These are phyloP conservation scores for Handroanthus guayacan DNA, from an alignment of 257 asterid genomes.

Conservation along the genomic window DNA sequence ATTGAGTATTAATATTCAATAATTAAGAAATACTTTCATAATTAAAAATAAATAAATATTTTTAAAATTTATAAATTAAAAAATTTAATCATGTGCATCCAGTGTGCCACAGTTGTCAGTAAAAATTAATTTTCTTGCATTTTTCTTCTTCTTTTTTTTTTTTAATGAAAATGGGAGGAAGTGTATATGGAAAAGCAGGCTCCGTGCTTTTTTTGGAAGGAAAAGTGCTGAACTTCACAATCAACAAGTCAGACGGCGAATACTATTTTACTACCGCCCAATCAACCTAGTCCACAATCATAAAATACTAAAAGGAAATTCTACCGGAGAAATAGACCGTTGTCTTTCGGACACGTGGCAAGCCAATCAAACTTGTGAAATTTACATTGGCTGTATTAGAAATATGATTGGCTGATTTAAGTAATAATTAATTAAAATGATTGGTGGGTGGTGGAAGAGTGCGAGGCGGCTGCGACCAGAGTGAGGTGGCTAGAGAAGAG, in stretches of 20 bases:
- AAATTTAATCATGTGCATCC: too few relatives aligned
- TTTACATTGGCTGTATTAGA: not conserved
- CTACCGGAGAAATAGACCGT: not conserved
- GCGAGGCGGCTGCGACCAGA: slow-evolving; percentile 21
- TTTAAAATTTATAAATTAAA: too few relatives aligned
- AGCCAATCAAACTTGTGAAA: not conserved
- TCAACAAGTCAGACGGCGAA: not conserved
- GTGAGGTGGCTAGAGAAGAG: slow-evolving; percentile 45
- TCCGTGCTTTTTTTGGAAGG: too few relatives aligned
- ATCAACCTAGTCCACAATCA: slow-evolving; percentile 38
- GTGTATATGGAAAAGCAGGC: too few relatives aligned
- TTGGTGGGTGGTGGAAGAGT: slow-evolving; percentile 33
- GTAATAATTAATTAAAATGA: slow-evolving; percentile 9
- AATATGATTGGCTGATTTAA: slow-evolving; percentile 17
- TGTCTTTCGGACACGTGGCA: slow-evolving; percentile 28
- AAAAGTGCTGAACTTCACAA: not conserved
- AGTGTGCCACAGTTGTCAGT: too few relatives aligned
- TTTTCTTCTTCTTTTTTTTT: too few relatives aligned
- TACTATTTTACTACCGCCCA: slow-evolving; percentile 38
- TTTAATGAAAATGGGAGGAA: too few relatives aligned
- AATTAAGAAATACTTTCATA: too few relatives aligned
- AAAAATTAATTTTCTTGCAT: too few relatives aligned
- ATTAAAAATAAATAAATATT: too few relatives aligned
- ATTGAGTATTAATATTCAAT: too few relatives aligned
- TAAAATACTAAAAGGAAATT: not conserved